phyloP scores from a whole-genome alignment of 2,329 filamentous ascomycete species.

The Fusarium chaquense region DNA sequence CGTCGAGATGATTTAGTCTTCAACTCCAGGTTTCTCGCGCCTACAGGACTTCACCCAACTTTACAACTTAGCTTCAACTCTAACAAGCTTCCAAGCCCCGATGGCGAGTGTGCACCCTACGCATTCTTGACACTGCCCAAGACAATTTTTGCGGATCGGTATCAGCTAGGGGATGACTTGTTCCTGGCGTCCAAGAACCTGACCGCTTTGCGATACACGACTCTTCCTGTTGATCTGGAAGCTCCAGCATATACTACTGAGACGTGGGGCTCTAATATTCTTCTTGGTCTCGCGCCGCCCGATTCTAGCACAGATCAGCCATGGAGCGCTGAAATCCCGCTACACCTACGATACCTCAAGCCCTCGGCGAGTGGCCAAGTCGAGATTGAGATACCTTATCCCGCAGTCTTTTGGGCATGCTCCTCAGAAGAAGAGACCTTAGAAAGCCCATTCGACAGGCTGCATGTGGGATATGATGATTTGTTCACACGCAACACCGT shows the following conservation, averaged over 20 bases:
- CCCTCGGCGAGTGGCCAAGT: conserved; percentile 68
- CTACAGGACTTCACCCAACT: conserved; percentile 86
- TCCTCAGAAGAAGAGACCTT: conserved; percentile 75
- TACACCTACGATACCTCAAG: conserved; percentile 86
- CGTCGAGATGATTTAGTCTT: conserved; percentile 70
- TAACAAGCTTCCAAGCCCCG: conserved; percentile 62
- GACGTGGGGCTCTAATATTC: conserved; percentile 81
- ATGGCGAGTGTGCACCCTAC: conserved; percentile 77
- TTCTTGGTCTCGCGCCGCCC: conserved; percentile 78
- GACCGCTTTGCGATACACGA: conserved; percentile 73
- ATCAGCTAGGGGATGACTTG: conserved; percentile 81
- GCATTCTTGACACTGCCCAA: conserved; percentile 87
- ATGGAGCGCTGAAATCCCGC: conserved; percentile 79
- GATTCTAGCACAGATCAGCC: conserved; percentile 51
- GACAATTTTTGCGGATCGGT: conserved; percentile 85
- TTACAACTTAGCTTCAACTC: conserved; percentile 75
- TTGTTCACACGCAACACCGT: conserved; percentile 81
- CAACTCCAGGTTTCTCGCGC: conserved; percentile 71
- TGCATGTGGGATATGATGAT: conserved; percentile 86
- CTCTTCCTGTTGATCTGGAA: conserved; percentile 87
- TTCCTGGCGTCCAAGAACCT: conserved; percentile 87
- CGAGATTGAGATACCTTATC: conserved; percentile 76
- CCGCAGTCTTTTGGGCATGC: conserved; percentile 92
- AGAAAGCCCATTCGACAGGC: conserved; percentile 85
- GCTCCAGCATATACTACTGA: conserved; percentile 84